Conservation (phyloP, 1,139 yeast genomes). For the Protomyces gravidus region DNA sequence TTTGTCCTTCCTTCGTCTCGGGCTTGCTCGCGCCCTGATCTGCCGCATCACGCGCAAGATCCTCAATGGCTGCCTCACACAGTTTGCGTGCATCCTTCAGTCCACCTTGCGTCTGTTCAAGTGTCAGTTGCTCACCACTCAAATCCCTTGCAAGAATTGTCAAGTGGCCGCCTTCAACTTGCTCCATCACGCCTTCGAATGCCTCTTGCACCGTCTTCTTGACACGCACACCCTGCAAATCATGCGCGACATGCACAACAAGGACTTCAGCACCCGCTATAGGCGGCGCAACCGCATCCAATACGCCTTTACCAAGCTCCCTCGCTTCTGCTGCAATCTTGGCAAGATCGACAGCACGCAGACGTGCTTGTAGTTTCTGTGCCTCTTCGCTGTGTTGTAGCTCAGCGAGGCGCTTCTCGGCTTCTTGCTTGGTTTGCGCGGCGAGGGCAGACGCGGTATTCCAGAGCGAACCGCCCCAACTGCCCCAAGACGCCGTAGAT, state of each 20-base stretch:
- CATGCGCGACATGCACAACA: conserved; percentile 77
- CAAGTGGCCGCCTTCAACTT: conserved; percentile 59
- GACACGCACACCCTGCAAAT: conserved; percentile 66
- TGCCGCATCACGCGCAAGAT: conserved; percentile 1
- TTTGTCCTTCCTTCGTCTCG: background rate
- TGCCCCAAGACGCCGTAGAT: conserved; percentile 11
- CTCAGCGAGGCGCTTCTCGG: conserved; percentile 25
- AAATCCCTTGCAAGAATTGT: conserved; percentile 8
- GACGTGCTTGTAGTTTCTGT: conserved; percentile 18
- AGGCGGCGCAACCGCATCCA: conserved; percentile 56
- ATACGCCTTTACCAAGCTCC: conserved; percentile 38
- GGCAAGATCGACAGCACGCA: conserved; percentile 13
- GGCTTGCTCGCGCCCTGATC: background rate
- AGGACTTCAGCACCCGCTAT: conserved; percentile 63
- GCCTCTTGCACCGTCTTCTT: conserved; percentile 61
- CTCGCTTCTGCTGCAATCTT: conserved; percentile 21
- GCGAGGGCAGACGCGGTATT: conserved; percentile 14
- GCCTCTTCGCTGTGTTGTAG: conserved; percentile 21
- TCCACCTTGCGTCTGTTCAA: conserved; percentile 2
- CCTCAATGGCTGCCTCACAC: conserved; percentile 14
- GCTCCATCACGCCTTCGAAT: conserved; percentile 79
- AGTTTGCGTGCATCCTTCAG: conserved; percentile 12
- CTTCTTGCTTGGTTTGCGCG: conserved; percentile 17
- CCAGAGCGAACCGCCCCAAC: conserved; percentile 26
- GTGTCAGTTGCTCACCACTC: background rate